Evolutionary conservation across 345 rosid genomes (phyloP), one percentile per base, ranked within the genome.

Genomic region (Corymbia maculata): DNA sequence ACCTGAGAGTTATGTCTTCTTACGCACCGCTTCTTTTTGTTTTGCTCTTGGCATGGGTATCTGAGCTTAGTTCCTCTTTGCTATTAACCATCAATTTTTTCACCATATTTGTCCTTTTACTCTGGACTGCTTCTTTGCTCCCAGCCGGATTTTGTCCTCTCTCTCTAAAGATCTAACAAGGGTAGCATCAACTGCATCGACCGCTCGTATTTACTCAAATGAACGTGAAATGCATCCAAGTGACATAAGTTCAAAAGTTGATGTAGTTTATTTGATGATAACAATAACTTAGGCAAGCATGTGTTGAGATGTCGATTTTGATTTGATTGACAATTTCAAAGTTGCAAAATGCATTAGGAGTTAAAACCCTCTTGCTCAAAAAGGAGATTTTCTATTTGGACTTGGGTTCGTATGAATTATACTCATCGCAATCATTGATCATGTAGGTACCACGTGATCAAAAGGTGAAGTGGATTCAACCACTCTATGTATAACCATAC

Each of bases 401-500:
- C 11, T 7, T 6, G 1, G 0, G 12, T 68, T 0, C 0, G 0
- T 68, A 32, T 68, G 79, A 32, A 68, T 10, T 4, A 3, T 4
- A 68, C 32, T 14, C 22, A 10, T 17, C 26, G 0, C 12, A 36
- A 36, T 16, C 22, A 70, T 36, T 70, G 13, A 70, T 70, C 0
- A 1, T 70, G 47, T 17, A 47, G 80, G 26, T 36, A 32, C 13
- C 7, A 17, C 7, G 7, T 17, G 24, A 70, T 0, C 80, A 70
- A 70, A 70, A 0, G 44, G 7, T 70, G 47, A 70, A 70, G 45
- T 32, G 22, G 21, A 8, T 68, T 13, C 59, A 0, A 53, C 59
- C 59, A 19, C 59, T 53, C 59, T 7, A 13, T 13, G 52, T 2
- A 6, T 51, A 51, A 15, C 16, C 1, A n/a, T 1, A n/a, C 36